phyloP scores from a whole-genome alignment of 2,329 filamentous ascomycete species.

The Waltergamsia citrina region DNA sequence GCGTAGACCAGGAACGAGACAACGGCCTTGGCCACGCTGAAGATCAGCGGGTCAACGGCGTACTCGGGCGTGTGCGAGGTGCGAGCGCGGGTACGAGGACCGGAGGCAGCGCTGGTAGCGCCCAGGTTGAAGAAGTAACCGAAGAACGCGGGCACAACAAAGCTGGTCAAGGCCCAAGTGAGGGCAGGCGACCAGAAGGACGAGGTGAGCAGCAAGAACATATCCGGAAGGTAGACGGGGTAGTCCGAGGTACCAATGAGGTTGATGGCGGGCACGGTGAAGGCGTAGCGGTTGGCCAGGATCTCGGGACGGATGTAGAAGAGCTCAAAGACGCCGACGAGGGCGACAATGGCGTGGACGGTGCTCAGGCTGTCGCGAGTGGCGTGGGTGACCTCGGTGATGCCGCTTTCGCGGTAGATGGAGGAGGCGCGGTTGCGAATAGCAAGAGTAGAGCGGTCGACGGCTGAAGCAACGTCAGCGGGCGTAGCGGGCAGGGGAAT shows the following conservation, averaged over 20 bases:
- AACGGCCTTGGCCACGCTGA: constrained; percentile 81
- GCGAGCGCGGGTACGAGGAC: constrained; percentile 30
- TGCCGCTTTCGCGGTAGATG: constrained; percentile 54
- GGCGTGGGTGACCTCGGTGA: constrained; percentile 55
- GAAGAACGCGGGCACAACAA: constrained; percentile 58
- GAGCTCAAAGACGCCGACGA: constrained; percentile 61
- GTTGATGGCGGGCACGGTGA: constrained; percentile 57
- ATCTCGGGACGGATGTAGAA: constrained; percentile 60
- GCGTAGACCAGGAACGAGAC: constrained; percentile 74
- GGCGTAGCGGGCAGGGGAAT: constrained; percentile 75
- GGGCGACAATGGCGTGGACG: constrained; percentile 60
- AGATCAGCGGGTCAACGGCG: constrained; percentile 74
- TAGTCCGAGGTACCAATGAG: constrained; percentile 46
- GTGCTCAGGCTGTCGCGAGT: constrained; percentile 64
- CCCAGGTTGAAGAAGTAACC: constrained; percentile 92
- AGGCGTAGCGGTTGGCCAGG: constrained; percentile 61
- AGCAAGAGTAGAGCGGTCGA: constrained; percentile 61
- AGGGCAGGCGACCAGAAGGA: constrained; percentile 78
- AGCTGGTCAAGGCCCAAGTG: constrained; percentile 66
- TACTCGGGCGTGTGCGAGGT: constrained; percentile 35
- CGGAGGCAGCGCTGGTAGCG: constrained; percentile 30
- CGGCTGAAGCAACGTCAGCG: constrained; percentile 63
- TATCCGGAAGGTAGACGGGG: constrained; percentile 64
- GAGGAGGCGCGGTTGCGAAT: constrained; percentile 57
- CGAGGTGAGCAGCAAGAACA: constrained; percentile 66